Base-by-base conservation (phyloP, 1,139 yeast species). In the Suhomyces bokatorum region DNA sequence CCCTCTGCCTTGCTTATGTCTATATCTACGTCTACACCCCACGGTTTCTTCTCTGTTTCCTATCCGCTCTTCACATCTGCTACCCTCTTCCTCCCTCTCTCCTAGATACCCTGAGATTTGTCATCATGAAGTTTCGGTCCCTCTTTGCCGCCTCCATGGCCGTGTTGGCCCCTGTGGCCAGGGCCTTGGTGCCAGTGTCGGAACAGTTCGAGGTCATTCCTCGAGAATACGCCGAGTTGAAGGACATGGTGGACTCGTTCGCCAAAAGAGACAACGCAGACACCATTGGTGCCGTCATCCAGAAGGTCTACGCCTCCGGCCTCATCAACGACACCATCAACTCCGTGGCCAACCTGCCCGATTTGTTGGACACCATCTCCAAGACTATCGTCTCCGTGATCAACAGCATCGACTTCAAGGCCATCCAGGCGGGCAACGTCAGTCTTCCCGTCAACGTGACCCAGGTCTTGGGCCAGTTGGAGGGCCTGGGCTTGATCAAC, bases 281-380 rank as follows among this genome's bases (percentile, higher is more conserved):
- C 29, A 35, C 47, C 11, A 16, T 51, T 13, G 48, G 38, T 22
- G 39, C 41, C 16, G 24, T 51, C 36, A 50, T 57, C 6, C 52
- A 51, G 26, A 55, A 61, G 11, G 48, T 67, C 3, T 63, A 59
- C 43, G 40, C 51, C 17, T 67, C 75, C 1, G 70, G 69, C 1
- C 46, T 72, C 11, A 50, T 73, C 16, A 52, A 58, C 16, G 60
- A 61, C 24, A 53, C 67, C 7, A 50, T 73, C 36, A 60, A 63
- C 38, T 66, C 59, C 37, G 57, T 71, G 4, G 72, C 77, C 0
- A 52, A 45, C 11, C 52, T 56, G 8, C 49, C 56, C 31, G 33
- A 51, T 28, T 46, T 61, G 37, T 57, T 66, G 47, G 59, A 63
- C 40, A 54, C 46, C 29, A 45, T 67, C 13, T 62, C 64, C 10